These are phyloP conservation scores for Termitomyces sp. DNA, from an alignment of 768 basidiomycete genomes.

Conservation along the genomic window DNA sequence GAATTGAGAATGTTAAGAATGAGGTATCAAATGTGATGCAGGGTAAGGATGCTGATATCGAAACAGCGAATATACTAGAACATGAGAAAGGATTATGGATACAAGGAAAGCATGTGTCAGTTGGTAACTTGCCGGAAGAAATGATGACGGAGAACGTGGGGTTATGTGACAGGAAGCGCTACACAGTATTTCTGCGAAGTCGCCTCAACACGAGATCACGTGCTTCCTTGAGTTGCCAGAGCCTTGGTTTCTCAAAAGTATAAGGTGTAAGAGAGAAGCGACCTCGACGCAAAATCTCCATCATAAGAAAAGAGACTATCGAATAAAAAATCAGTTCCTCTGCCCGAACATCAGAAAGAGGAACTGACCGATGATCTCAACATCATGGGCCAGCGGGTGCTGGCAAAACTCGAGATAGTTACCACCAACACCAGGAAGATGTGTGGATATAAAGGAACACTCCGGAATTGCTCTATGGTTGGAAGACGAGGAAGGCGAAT, in stretches of 20 bases:
- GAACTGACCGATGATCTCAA: conserved; percentile 51
- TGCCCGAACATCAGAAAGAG: background rate
- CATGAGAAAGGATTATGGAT: background rate
- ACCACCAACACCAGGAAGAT: conserved; percentile 49
- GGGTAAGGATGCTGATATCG: background rate
- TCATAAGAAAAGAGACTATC: conserved; percentile 59
- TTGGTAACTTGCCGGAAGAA: background rate
- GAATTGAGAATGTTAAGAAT: too few species aligned
- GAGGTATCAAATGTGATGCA: background rate
- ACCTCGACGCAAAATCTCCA: conserved; percentile 61
- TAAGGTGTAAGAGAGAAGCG: conserved; percentile 52
- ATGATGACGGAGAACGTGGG: background rate
- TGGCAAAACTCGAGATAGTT: conserved; percentile 55
- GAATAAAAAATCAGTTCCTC: conserved; percentile 11
- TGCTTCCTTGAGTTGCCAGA: conserved; percentile 45
- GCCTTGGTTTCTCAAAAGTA: conserved; percentile 43
- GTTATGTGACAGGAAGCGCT: background rate
- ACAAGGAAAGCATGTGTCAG: background rate
- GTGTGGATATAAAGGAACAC: conserved; percentile 45
- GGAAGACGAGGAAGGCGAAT: background rate
- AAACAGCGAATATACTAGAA: background rate
- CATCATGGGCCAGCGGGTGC: conserved; percentile 45
- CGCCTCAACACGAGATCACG: conserved; percentile 34
- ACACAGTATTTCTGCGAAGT: conserved; percentile 36
- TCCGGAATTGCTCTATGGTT: conserved; percentile 23